phyloP scores from a whole-genome alignment of 1,284 basidiomycete species.

The Coniferiporia weirii region DNA sequence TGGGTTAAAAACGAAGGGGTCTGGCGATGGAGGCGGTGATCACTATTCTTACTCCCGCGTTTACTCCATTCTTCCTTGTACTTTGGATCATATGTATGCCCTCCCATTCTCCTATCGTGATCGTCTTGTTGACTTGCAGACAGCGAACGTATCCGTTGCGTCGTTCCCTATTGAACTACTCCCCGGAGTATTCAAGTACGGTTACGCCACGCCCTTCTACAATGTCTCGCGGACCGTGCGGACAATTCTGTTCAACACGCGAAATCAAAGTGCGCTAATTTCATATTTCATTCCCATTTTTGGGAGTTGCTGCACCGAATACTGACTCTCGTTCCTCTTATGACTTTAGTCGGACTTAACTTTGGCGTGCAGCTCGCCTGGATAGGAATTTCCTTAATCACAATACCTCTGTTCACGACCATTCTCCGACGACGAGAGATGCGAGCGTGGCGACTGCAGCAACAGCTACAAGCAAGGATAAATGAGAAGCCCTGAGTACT shows the following conservation, averaged over 20 bases:
- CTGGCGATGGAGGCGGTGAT: conserved; percentile 60
- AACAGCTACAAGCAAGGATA: neutral
- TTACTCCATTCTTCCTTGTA: conserved; percentile 56
- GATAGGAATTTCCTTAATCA: conserved; percentile 46
- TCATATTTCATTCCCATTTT: neutral
- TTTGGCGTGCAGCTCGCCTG: conserved; percentile 56
- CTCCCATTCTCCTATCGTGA: neutral
- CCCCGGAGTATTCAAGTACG: conserved; percentile 61
- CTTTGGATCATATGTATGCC: conserved; percentile 60
- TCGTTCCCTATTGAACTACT: conserved; percentile 62
- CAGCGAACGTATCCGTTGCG: conserved; percentile 65
- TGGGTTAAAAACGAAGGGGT: conserved; percentile 31
- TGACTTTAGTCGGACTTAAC: conserved; percentile 46
- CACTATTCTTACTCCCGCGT: conserved; percentile 47
- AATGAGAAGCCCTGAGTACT: neutral
- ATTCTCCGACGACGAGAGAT: conserved; percentile 29
- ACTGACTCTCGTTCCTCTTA: neutral
- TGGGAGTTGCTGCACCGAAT: conserved; percentile 5
- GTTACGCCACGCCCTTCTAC: conserved; percentile 70
- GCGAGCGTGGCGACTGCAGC: conserved; percentile 2
- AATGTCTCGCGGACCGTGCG: conserved; percentile 57
- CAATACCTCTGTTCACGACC: conserved; percentile 44
- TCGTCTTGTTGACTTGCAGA: neutral
- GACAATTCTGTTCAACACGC: conserved; percentile 63
- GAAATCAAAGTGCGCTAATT: conserved; percentile 45